Evolutionary conservation across 1,139 yeast genomes (phyloP), one percentile per base, ranked within the genome.

Genomic region (Candida tropicalis): DNA sequence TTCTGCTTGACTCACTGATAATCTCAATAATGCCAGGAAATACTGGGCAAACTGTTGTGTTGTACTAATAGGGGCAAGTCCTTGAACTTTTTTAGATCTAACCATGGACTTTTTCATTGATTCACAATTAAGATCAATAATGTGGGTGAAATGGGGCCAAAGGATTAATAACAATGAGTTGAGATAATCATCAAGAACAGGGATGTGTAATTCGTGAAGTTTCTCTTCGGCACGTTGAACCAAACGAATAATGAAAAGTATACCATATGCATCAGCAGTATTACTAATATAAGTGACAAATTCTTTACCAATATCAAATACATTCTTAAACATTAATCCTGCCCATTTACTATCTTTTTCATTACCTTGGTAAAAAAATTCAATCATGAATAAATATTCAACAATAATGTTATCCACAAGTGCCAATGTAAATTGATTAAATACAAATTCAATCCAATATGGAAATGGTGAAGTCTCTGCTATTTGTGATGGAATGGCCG

Each of bases 71-170:
- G 88, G 71, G 67, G 90, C 54, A 82, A 93, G 37, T 61, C 70
- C 57, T 55, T 70, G 36, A 62, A 62, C 58, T 53, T 64, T 54
- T 15, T 25, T 48, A 51, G 56, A 47, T 28, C 58, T 45, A 36
- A 60, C 49, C 4, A 63, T 45, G 28, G 51, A 40, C 48, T 54
- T 61, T 70, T 79, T 71, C 62, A 90, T 68, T 23, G 81, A 77
- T 17, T 84, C 89, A 58, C 95, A 84, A 55, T 90, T 88, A 38
- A 78, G 65, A 60, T 90, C 97, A 41, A 90, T 76, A 32, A 87
- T 70, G 40, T 72, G 75, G 55, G 93, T 95, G 56, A 90, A 87
- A 46, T 79, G 82, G 1, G 97, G 97, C 97, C 97, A 91, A 33
- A 91, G 66, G 0, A 75, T 60, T 38, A 87, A 75, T 46, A 85